Evolutionary conservation across 73 alveolate genomes (phyloP), one percentile per base, ranked within the genome.

Genomic region (Paraurostyla sp.): DNA sequence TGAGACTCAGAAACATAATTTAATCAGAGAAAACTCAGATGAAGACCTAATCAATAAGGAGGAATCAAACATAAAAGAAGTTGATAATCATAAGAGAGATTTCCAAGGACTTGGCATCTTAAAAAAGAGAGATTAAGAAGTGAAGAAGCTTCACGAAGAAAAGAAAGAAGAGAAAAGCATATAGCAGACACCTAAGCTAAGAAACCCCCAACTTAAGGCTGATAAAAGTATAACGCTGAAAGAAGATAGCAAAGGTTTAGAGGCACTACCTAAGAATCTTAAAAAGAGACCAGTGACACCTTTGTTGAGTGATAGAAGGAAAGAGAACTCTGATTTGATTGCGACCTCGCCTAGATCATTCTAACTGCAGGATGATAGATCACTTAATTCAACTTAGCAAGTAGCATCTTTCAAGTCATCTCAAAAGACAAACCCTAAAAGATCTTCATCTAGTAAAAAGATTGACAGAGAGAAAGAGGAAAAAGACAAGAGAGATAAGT

Each of bases 241-340:
- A 65, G 82, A 38, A 38, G 35, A 11, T 3, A 65, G 6, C 1
- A 38, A 38, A 40, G 58, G 41, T 6, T 40, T 11, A 65, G 41
- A 65, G 25, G 16, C n/a, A n/a, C 56, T 20, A 38, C 16, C 9
- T 65, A 65, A 54, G 69, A 54, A 54, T 33, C 46, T 38, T 38
- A 33, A 58, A 38, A 65, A 65, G 7, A 33, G 86, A 36, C 56
- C 86, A 73, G 86, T 73, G 2, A 73, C 86, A 20, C 86, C 86
- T 25, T 29, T 73, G 45, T 22, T 73, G 46, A 73, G 25, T 11
- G 46, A 73, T 25, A 35, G 71, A 11, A 49, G 46, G 50, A 49
- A 48, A 9, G 86, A 73, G 18, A 65, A 40, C 25, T 35, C 56
- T 38, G 82, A 65, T 65, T 36, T 65, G 25, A 6, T 65, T 15